Conservation (phyloP, 352 stramenopile genomes). For the Blastocystis sp. region DNA sequence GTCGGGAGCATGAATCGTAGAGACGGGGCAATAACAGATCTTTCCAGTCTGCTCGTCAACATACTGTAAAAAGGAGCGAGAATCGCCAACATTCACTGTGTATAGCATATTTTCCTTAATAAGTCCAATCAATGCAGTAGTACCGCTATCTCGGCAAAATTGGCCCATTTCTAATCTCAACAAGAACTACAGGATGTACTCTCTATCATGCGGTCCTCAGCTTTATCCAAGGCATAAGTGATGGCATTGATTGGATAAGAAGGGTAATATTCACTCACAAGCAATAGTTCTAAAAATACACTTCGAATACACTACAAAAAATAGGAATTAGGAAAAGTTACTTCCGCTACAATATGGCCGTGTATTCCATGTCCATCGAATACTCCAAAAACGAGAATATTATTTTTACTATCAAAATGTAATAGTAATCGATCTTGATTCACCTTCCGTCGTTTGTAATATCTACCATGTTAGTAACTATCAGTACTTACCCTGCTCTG, state of each 20-base stretch:
- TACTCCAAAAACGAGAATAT: not conserved
- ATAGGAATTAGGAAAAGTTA: not conserved
- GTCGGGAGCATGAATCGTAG: not conserved
- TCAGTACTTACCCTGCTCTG: not conserved
- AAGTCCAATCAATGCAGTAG: not conserved
- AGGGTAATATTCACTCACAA: not conserved
- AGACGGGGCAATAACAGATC: not conserved
- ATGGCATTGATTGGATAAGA: not conserved
- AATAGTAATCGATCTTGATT: not conserved
- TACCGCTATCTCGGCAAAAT: not conserved
- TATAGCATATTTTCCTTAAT: not conserved
- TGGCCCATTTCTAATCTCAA: not conserved
- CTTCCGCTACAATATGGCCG: not conserved
- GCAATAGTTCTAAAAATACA: not conserved
- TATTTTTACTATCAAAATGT: not conserved
- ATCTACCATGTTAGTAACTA: not conserved
- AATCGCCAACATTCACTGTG: not conserved
- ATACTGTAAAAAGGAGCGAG: not conserved
- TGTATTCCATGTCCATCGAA: slow-evolving; percentile 1
- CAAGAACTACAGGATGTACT: not conserved
- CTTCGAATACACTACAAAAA: not conserved
- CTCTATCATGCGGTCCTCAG: not conserved
- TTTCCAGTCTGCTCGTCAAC: not conserved
- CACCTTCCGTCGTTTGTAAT: not conserved
- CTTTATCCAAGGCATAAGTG: not conserved